These are phyloP conservation scores for Blastomyces silverae DNA, from an alignment of 2,329 filamentous ascomycete species.

Conservation along the genomic window DNA sequence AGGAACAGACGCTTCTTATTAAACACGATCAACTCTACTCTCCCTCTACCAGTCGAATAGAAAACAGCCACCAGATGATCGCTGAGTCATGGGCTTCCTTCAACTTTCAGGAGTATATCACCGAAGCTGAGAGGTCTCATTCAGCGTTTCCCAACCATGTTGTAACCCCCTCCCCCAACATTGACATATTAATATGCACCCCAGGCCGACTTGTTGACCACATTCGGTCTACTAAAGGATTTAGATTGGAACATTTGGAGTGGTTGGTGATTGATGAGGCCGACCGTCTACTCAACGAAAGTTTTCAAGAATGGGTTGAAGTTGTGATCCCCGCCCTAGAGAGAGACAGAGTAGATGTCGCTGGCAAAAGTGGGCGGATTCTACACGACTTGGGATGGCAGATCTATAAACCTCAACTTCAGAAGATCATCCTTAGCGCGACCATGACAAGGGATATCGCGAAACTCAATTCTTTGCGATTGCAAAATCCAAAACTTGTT, in stretches of 20 bases:
- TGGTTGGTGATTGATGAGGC: conserved; percentile 95
- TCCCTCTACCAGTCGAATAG: conserved; percentile 49
- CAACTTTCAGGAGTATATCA: conserved; percentile 42
- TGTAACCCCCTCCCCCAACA: conserved; percentile 59
- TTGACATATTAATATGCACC: conserved; percentile 86
- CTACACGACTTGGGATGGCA: conserved; percentile 34
- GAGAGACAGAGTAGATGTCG: conserved; percentile 39
- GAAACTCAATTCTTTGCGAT: conserved; percentile 64
- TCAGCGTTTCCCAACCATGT: conserved; percentile 56
- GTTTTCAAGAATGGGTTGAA: conserved; percentile 84
- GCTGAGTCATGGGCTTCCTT: conserved; percentile 45
- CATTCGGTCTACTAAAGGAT: conserved; percentile 73
- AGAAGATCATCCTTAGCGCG: conserved; percentile 82
- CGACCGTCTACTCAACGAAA: conserved; percentile 83
- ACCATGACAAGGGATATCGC: conserved; percentile 86
- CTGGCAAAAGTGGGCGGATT: conserved; percentile 37
- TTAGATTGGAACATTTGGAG: conserved; percentile 67
- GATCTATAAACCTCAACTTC: conserved; percentile 45
- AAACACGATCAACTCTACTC: conserved; percentile 63
- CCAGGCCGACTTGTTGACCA: conserved; percentile 90
- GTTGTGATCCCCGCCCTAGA: conserved; percentile 57
- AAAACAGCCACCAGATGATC: conserved; percentile 40
- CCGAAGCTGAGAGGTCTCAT: conserved; percentile 36
- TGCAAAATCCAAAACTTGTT: conserved; percentile 68
- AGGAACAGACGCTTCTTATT: conserved; percentile 57